Conservation (phyloP, 768 basidiomycete species). For the Dacryopinax spathularia region DNA sequence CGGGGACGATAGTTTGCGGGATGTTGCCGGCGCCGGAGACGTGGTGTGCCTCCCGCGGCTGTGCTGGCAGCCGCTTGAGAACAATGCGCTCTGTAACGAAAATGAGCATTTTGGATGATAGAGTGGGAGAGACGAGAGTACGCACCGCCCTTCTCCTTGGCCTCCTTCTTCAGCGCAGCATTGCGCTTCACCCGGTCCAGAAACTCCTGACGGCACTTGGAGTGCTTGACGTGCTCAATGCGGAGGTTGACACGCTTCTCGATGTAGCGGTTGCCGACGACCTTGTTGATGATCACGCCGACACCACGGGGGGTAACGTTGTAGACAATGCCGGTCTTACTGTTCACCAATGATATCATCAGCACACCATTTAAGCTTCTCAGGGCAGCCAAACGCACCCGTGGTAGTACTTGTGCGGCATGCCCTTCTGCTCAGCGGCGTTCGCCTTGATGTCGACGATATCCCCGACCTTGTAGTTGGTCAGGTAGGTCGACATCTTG, state of each 20-base stretch:
- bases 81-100: conserved; percentile 49
- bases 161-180: conserved; percentile 65
- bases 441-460: conserved; percentile 99
- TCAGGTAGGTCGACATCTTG: conserved; percentile 83
- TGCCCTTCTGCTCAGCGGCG: conserved; percentile 97
- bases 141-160: conserved; percentile 83
- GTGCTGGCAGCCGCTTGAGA: conserved; percentile 73
- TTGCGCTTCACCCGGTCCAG: conserved; percentile 89
- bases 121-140: conserved; percentile 14
- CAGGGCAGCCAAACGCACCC: conserved; percentile 45
- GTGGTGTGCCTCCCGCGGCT: conserved; percentile 63
- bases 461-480: conserved; percentile 88
- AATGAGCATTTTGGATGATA: background rate
- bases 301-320: conserved; percentile 92
- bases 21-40: conserved; percentile 61
- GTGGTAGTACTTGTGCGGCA: conserved; percentile 99
- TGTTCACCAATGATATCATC: conserved; percentile 22
- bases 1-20: conserved; percentile 84
- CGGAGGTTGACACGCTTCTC: conserved; percentile 99
- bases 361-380: background rate
- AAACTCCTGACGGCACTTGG: conserved; percentile 96
- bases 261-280: conserved; percentile 96
- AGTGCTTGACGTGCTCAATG: conserved; percentile 90
- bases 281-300: conserved; percentile 94
- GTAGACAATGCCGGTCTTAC: conserved; percentile 96